Evolutionary conservation across 192 early-diverging fungal genomes (phyloP).

Genomic region (Dissophora ornata): DNA sequence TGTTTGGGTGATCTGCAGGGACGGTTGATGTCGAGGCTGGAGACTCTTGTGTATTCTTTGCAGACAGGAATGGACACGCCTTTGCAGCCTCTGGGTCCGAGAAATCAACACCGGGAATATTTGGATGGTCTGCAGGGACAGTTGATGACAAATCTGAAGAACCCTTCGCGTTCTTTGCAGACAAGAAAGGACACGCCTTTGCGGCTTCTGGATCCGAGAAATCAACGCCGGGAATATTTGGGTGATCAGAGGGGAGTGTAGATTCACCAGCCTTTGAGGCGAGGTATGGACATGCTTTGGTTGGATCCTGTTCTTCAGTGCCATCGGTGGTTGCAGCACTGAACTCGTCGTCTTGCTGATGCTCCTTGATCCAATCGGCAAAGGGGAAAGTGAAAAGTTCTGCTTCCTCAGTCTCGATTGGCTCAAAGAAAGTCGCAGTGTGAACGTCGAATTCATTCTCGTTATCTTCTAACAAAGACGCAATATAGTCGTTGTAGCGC

Average conservation of each 20-base stretch:
- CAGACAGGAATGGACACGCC: slow-evolving; percentile 39
- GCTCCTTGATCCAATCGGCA: slow-evolving; percentile 14
- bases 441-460: neutral
- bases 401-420: slow-evolving; percentile 15
- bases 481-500: slow-evolving; percentile 13
- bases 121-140: slow-evolving; percentile 40
- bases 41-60: slow-evolving; percentile 8
- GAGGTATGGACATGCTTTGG: slow-evolving; percentile 29
- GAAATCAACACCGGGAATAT: slow-evolving; percentile 43
- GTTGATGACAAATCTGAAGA: neutral
- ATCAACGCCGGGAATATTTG: slow-evolving; percentile 35
- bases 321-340: neutral
- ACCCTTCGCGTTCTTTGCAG: slow-evolving; percentile 20
- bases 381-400: slow-evolving; percentile 35
- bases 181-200: slow-evolving; percentile 43
- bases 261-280: neutral
- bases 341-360: slow-evolving; percentile 18
- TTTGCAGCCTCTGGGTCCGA: slow-evolving; percentile 33
- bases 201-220: slow-evolving; percentile 34
- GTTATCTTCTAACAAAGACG: neutral
- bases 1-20: slow-evolving; percentile 27
- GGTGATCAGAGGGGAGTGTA: slow-evolving; percentile 37
- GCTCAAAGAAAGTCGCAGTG: slow-evolving; percentile 21
- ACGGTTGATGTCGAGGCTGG: neutral
- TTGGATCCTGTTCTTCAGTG: neutral